Evolutionary conservation across 1,139 yeast species (phyloP).

Genomic region (Scheffersomyces quercinus): DNA sequence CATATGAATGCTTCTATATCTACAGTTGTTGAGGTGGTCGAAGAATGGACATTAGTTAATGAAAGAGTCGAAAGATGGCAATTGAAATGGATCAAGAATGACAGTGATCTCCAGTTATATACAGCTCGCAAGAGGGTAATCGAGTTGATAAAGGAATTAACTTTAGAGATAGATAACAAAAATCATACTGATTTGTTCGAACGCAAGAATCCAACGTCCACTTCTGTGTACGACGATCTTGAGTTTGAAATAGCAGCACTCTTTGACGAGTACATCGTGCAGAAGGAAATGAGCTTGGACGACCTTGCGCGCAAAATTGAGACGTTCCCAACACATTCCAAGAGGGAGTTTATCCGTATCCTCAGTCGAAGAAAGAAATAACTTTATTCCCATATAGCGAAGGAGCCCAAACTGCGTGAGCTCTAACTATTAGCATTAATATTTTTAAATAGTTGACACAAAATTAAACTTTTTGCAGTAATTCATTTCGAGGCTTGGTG

Average conservation of each 20-base stretch:
- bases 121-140: slow-evolving; percentile 9
- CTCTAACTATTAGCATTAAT: no score
- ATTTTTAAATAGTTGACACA: no score
- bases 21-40: background rate
- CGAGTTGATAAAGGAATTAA: slow-evolving; percentile 11
- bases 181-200: slow-evolving; percentile 10
- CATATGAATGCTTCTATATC: background rate
- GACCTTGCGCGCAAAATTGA: slow-evolving; percentile 11
- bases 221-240: slow-evolving; percentile 3
- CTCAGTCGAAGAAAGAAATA: background rate
- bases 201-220: slow-evolving; percentile 3
- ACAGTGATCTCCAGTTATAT: slow-evolving; percentile 9
- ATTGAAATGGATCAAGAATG: slow-evolving; percentile 12
- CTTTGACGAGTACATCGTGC: slow-evolving; percentile 12
- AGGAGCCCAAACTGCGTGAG: no score
- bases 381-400: no score
- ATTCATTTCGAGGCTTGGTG: no score
- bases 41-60: background rate
- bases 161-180: slow-evolving; percentile 9
- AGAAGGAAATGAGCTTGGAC: slow-evolving; percentile 9
- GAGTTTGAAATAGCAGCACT: slow-evolving; percentile 10
- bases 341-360: background rate
- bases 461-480: no score
- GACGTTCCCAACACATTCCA: slow-evolving; percentile 8
- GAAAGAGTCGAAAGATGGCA: slow-evolving; percentile 1